phyloP scores from a whole-genome alignment of 208 protist genomes.

The Leishmania turanica region DNA sequence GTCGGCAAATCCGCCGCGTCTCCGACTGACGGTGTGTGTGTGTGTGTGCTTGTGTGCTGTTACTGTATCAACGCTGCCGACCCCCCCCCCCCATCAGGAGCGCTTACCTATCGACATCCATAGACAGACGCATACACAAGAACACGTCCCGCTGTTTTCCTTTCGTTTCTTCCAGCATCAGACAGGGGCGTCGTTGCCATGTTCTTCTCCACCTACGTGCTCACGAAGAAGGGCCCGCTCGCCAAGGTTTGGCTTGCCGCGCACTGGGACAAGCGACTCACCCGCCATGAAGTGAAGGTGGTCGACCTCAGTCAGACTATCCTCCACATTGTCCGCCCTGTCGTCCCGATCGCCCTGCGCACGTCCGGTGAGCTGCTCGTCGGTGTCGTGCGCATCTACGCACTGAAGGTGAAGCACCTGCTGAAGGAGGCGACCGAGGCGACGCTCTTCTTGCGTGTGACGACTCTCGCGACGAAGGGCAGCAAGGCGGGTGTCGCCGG shows the following conservation, averaged over 20 bases:
- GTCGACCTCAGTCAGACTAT: constrained; percentile 93
- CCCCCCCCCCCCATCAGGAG: neutral
- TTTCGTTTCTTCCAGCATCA: neutral
- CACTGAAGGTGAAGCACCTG: constrained; percentile 91
- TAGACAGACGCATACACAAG: neutral
- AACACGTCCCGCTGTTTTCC: neutral
- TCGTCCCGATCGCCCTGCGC: constrained; percentile 95
- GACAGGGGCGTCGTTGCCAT: constrained; percentile 48
- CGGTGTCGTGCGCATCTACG: constrained; percentile 97
- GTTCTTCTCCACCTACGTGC: constrained; percentile 97
- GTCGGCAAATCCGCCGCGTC: neutral
- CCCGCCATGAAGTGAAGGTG: constrained; percentile 91
- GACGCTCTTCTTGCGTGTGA: constrained; percentile 70
- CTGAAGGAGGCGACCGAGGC: constrained; percentile 89
- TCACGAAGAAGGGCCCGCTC: constrained; percentile 96
- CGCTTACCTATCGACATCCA: neutral
- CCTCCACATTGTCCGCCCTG: constrained; percentile 93
- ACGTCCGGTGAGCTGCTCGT: constrained; percentile 96
- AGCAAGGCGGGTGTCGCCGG: constrained; percentile 11
- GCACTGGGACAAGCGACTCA: constrained; percentile 96
- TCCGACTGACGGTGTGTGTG: neutral
- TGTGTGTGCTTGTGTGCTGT: neutral
- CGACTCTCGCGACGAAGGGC: constrained; percentile 42
- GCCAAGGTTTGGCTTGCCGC: constrained; percentile 97
- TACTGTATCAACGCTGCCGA: neutral